These are phyloP conservation scores for Gonapodya prolifera DNA, from an alignment of 192 early-diverging fungal species.

Conservation along the genomic window DNA sequence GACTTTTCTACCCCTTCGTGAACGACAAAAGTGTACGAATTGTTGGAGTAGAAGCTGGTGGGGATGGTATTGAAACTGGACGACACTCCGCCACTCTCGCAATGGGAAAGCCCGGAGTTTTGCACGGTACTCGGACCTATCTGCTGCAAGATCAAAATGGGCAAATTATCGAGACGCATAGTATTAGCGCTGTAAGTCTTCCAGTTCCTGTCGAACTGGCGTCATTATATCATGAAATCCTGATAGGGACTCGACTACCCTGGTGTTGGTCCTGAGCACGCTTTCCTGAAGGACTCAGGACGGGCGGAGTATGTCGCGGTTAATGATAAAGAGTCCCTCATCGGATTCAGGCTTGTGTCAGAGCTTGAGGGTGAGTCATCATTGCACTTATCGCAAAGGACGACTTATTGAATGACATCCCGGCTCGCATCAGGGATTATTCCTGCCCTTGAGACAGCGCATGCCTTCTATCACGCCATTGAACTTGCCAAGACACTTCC, in stretches of 20 bases:
- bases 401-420: no score
- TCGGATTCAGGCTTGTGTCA: slow-evolving; percentile 52
- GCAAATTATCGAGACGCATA: slow-evolving; percentile 94
- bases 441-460: slow-evolving; percentile 89
- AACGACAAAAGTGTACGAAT: slow-evolving; percentile 72
- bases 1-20: slow-evolving; percentile 92
- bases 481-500: slow-evolving; percentile 62
- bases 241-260: slow-evolving; percentile 87
- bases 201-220: not conserved
- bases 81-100: slow-evolving; percentile 84
- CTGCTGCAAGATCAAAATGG: slow-evolving; percentile 89
- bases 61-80: slow-evolving; percentile 75
- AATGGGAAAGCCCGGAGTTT: slow-evolving; percentile 74
- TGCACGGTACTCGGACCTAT: slow-evolving; percentile 93
- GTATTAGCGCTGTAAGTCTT: slow-evolving; percentile 61
- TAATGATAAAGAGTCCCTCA: slow-evolving; percentile 71
- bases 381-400: no score
- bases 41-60: slow-evolving; percentile 90
- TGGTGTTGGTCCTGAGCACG: slow-evolving; percentile 94
- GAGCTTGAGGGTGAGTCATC: slow-evolving; percentile 24
- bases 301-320: slow-evolving; percentile 72
- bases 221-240: not conserved
- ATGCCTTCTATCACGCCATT: slow-evolving; percentile 74
- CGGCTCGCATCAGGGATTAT: slow-evolving; percentile 74
- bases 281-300: slow-evolving; percentile 74